Evolutionary conservation across 192 early-diverging fungal species (phyloP).

Genomic region (Backusella luteola): DNA sequence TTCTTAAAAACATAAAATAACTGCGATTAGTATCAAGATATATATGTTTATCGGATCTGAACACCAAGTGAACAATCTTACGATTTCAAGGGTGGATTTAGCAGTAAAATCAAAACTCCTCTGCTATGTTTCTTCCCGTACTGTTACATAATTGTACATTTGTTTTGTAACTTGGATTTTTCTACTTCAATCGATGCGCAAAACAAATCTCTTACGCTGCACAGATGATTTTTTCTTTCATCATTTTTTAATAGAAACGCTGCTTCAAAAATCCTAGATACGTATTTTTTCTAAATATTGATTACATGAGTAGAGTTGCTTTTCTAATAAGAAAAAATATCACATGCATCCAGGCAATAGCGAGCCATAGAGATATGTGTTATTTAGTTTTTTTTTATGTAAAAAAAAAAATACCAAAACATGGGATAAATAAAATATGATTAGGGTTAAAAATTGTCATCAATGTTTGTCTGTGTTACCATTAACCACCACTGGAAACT

Average conservation of each 20-base stretch:
- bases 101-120: not conserved
- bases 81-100: not conserved
- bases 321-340: too few species aligned
- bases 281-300: too few species aligned
- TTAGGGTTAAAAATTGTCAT: not conserved
- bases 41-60: not conserved
- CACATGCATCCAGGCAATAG: too few species aligned
- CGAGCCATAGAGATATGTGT: too few species aligned
- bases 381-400: too few species aligned
- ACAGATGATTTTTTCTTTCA: too few species aligned
- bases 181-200: not conserved
- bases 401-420: too few species aligned
- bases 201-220: not conserved
- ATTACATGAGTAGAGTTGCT: too few species aligned
- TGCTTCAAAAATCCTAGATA: too few species aligned
- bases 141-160: not conserved
- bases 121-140: not conserved
- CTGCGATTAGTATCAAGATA: not conserved
- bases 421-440: too few species aligned
- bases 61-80: not conserved
- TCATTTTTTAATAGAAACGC: too few species aligned
- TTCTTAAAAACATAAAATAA: not conserved
- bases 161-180: not conserved
- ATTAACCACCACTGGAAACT: not conserved
- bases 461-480: not conserved